Percentiles rank a stretch among this genome's conserved stretches.
Conservation (phyloP, 768 basidiomycete genomes). For the Mycena kentingensis region DNA sequence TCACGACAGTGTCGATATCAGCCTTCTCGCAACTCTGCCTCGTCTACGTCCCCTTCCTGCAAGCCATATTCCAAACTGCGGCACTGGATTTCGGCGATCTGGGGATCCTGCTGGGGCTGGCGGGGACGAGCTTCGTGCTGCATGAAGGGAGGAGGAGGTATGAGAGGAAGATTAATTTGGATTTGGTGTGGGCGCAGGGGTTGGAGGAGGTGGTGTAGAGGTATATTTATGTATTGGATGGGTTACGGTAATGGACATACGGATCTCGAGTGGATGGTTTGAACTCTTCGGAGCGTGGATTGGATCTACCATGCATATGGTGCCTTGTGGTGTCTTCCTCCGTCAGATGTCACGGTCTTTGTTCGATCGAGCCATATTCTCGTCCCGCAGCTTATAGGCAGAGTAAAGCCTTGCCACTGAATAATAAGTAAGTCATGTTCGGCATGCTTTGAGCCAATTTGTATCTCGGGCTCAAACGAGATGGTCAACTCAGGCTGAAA, state of each 20-base stretch:
- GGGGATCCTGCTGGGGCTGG: constrained; percentile 67
- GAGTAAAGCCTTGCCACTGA: too few relatives aligned
- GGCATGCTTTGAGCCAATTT: too few relatives aligned
- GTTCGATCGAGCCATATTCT: too few relatives aligned
- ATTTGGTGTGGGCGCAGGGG: constrained; percentile 49
- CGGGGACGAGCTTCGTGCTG: constrained; percentile 59
- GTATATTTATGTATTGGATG: constrained; percentile 3
- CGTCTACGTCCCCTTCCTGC: constrained; percentile 90
- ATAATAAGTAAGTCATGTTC: too few relatives aligned
- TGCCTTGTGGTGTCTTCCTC: too few relatives aligned
- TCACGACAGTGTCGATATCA: constrained; percentile 85
- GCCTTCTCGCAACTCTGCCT: constrained; percentile 82
- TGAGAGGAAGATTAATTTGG: constrained; percentile 64
- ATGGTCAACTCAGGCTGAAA: too few relatives aligned
- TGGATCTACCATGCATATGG: too few relatives aligned
- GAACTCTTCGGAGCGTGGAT: too few relatives aligned
- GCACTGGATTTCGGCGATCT: constrained; percentile 72
- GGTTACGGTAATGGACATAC: not conserved
- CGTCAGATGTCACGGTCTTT: too few relatives aligned
- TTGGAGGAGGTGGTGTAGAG: constrained; percentile 63
- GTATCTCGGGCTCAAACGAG: too few relatives aligned
- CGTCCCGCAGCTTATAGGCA: too few relatives aligned
- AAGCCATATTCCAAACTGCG: constrained; percentile 91
- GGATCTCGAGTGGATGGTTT: not conserved
- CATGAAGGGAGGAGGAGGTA: constrained; percentile 82